Base-by-base conservation (phyloP, 345 rosid genomes). In the Brassica rapa region DNA sequence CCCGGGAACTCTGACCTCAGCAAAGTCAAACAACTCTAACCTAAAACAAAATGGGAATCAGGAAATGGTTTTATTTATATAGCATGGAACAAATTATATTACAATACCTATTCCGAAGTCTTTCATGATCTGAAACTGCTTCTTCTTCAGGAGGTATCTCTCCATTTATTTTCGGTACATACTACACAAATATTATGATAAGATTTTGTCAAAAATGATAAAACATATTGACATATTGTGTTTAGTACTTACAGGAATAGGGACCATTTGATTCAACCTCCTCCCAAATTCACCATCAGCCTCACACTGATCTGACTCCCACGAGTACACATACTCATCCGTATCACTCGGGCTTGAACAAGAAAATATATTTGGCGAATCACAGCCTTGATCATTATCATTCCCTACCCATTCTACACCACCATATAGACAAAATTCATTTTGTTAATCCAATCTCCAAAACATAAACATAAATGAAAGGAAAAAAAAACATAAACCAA, bases 81-180 rank as follows among this genome's bases (percentile, higher is more conserved):
- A 2, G 62, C 1, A 65, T 60, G 33, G 56, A 73, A 61, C 62
- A 37, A 27, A 15, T 46, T 12, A 49, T 14, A 49, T n/a, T 69
- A 55, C 70, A 24, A 14, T 76, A 92, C 98, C 99, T 89, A 78
- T 86, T 84, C 25, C 82, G 85, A 83, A 95, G 86, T 81, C 99
- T 85, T 80, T 92, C 97, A 80, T 95, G 97, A 86, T 92, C 99
- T 65, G 99, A 87, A 76, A 92, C 85, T 66, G 90, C 99, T 86
- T 92, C 99, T 82, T 92, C 96, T 66, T 81, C 75, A 2, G 98
- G 92, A 60, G 99, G 99, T 84, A 91, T 95, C 78, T 95, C 97
- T 37, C 99, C 97, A 72, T 95, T 95, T 62, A 88, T 90, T 85
- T 91, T 87, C 0, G 99, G 99, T 76, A 95, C 85, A 81, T 95